These are phyloP conservation scores for Silene conica DNA, from an alignment of 148 eudicot genomes.

Conservation along the genomic window DNA sequence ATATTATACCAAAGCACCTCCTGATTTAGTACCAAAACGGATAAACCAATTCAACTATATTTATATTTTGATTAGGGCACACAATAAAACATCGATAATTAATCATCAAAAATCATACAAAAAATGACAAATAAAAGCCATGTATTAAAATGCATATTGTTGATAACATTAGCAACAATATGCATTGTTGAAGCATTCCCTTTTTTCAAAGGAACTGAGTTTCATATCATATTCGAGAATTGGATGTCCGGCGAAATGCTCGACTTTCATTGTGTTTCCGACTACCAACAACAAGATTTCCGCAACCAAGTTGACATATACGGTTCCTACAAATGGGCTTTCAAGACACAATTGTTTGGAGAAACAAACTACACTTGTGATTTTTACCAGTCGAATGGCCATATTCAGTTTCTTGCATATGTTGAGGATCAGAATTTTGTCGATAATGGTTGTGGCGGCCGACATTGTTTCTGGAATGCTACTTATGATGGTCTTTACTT, in stretches of 20 bases:
- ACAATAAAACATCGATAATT: neutral
- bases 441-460: slow-evolving; percentile 8
- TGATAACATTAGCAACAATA: neutral
- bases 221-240: slow-evolving; percentile 2
- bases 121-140: neutral
- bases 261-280: neutral
- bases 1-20: no score
- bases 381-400: neutral
- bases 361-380: slow-evolving; percentile 13
- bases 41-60: no score
- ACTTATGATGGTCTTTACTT: slow-evolving; percentile 14
- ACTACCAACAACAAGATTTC: neutral
- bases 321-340: neutral
- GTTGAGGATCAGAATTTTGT: neutral
- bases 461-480: slow-evolving; percentile 14
- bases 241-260: neutral
- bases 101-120: neutral
- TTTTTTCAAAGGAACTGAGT: neutral
- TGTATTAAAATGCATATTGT: neutral
- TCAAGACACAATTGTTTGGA: neutral
- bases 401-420: neutral
- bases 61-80: neutral
- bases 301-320: neutral
- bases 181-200: neutral
- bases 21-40: no score